Evolutionary conservation across 2,329 filamentous ascomycete species (phyloP).

Genomic region (Aspergillus glaucus): DNA sequence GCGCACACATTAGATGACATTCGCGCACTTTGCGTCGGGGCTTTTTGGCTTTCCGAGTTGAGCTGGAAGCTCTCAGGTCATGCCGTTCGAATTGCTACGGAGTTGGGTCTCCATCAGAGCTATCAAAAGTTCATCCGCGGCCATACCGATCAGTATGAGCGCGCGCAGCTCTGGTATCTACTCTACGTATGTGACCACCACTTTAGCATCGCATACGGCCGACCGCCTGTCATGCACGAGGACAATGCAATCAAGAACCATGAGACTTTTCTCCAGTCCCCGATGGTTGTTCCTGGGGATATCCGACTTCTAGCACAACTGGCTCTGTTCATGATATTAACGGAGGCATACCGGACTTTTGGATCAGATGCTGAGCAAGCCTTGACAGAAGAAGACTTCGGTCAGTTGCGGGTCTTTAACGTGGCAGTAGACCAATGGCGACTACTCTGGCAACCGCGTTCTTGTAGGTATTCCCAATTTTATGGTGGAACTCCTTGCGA

Average conservation of each 20-base stretch:
- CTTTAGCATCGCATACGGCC: slow-evolving; percentile 56
- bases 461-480: slow-evolving; percentile 27
- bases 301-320: slow-evolving; percentile 54
- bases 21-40: slow-evolving; percentile 54
- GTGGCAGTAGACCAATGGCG: slow-evolving; percentile 50
- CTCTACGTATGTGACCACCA: slow-evolving; percentile 62
- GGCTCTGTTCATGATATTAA: slow-evolving; percentile 52
- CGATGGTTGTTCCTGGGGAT: slow-evolving; percentile 49
- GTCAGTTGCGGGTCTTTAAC: slow-evolving; percentile 43
- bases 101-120: slow-evolving; percentile 51
- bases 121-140: slow-evolving; percentile 47
- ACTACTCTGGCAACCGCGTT: slow-evolving; percentile 43
- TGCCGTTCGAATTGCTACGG: slow-evolving; percentile 53
- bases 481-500: not conserved
- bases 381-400: slow-evolving; percentile 46
- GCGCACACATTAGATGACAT: slow-evolving; percentile 54
- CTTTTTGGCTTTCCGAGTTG: slow-evolving; percentile 58
- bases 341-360: slow-evolving; percentile 52
- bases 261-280: slow-evolving; percentile 50
- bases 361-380: slow-evolving; percentile 50
- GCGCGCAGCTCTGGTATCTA: slow-evolving; percentile 56
- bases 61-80: slow-evolving; percentile 58
- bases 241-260: slow-evolving; percentile 53
- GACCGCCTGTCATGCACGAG: slow-evolving; percentile 54
- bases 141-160: slow-evolving; percentile 46